Evolutionary conservation across 306 rosid genomes (phyloP).

Genomic region (Leucaena leucocephala): DNA sequence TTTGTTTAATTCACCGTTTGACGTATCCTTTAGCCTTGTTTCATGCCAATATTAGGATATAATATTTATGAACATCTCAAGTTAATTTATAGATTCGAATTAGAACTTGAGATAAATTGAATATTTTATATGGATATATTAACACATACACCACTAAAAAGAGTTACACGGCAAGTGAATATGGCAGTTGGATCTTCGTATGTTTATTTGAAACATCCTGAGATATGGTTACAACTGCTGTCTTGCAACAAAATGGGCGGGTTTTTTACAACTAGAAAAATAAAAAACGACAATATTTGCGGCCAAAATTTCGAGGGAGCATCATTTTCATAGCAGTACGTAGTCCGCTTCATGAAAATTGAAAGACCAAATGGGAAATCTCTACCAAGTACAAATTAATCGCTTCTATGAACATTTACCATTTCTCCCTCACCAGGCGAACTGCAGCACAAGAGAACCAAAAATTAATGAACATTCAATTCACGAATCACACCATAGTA

Average conservation of each 20-base stretch:
- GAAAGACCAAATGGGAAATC: conserved; percentile 43
- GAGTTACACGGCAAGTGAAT: neutral
- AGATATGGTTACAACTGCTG: conserved; percentile 10
- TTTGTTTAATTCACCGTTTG: neutral
- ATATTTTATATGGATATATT: too few relatives aligned
- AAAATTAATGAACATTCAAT: conserved; percentile 6
- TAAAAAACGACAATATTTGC: conserved; percentile 34
- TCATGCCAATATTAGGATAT: neutral
- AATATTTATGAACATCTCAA: neutral
- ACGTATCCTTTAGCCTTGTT: too few relatives aligned
- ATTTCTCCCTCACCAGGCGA: conserved; percentile 32
- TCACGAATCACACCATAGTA: conserved; percentile 19
- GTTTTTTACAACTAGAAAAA: conserved; percentile 1
- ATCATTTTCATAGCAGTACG: conserved; percentile 30
- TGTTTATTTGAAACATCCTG: conserved; percentile 27
- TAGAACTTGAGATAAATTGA: neutral
- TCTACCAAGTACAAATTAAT: conserved; percentile 32
- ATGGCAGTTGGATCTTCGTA: conserved; percentile 15
- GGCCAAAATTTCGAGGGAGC: conserved; percentile 32
- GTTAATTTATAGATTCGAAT: neutral
- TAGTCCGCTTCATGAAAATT: conserved; percentile 41
- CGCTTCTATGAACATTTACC: conserved; percentile 8
- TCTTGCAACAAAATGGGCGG: conserved; percentile 14
- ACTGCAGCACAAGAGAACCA: conserved; percentile 39
- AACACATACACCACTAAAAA: too few relatives aligned